Evolutionary conservation across 176 grass and related monocot species (phyloP).

Genomic region (Pontederia paniculata): DNA sequence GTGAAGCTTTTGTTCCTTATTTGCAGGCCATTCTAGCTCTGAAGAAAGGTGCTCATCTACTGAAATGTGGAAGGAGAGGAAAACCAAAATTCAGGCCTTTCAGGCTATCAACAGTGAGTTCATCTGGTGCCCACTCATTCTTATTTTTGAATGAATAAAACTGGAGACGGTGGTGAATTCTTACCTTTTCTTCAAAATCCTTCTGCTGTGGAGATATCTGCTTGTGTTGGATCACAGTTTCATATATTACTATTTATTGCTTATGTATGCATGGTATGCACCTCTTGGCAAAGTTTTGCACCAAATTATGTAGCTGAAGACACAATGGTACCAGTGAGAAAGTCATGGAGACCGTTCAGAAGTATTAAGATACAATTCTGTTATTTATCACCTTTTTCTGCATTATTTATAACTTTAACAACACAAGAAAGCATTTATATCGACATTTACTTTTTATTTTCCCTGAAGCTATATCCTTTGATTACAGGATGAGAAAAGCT

Average conservation of each 20-base stretch:
- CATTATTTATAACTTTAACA: background rate
- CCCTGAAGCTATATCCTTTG: constrained; percentile 5
- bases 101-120: constrained; percentile 67
- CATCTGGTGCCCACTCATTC: constrained; percentile 8
- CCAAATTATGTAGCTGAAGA: no score
- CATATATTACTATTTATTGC: no score
- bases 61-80: constrained; percentile 91
- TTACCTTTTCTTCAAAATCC: background rate
- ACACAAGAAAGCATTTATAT: constrained; percentile 3
- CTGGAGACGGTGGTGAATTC: background rate
- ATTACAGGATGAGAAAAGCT: constrained; percentile 73
- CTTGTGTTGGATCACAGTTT: no score
- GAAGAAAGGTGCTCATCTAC: constrained; percentile 85
- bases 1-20: background rate
- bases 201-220: background rate
- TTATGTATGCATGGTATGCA: no score
- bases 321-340: no score
- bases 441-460: background rate
- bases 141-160: background rate
- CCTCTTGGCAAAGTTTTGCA: no score
- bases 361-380: no score
- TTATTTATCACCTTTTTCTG: no score
- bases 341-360: no score
- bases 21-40: constrained; percentile 65
- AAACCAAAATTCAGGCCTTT: constrained; percentile 80